phyloP scores from a whole-genome alignment of 495 filamentous ascomycete species.

The Terfezia claveryi region DNA sequence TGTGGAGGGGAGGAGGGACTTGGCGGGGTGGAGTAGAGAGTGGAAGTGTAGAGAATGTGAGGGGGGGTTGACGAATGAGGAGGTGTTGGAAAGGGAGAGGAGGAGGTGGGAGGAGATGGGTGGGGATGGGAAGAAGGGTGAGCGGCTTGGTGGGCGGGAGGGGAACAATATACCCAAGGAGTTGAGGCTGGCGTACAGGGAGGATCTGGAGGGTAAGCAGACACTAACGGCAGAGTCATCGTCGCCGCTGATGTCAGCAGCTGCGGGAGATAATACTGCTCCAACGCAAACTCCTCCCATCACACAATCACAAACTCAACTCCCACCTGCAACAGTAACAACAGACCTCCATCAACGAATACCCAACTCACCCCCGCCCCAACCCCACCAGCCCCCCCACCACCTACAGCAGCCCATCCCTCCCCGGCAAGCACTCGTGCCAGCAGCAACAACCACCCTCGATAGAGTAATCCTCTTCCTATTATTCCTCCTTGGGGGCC shows the following conservation, averaged over 20 bases:
- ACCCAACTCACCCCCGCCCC: background rate
- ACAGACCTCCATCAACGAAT: too few relatives aligned
- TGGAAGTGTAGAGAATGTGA: slow-evolving; percentile 45
- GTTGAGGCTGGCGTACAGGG: slow-evolving; percentile 35
- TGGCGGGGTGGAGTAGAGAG: slow-evolving; percentile 36
- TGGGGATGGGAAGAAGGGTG: slow-evolving; percentile 25
- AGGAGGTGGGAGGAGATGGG: slow-evolving; percentile 32
- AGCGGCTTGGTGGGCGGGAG: slow-evolving; percentile 26
- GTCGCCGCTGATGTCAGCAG: background rate
- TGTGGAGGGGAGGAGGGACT: slow-evolving; percentile 35
- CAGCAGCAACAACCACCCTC: background rate
- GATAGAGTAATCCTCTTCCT: background rate
- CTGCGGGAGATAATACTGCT: too few relatives aligned
- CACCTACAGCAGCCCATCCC: background rate
- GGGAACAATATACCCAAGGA: slow-evolving; percentile 35
- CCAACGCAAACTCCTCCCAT: background rate
- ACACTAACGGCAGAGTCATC: background rate
- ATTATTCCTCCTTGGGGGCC: background rate
- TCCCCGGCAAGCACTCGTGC: background rate
- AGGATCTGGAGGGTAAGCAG: slow-evolving; percentile 23
- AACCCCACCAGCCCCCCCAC: background rate
- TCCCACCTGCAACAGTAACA: background rate
- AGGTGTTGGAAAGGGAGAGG: slow-evolving; percentile 47
- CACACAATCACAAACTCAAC: background rate
- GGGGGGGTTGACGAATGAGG: slow-evolving; percentile 39